These are phyloP conservation scores for Erysiphe pulchra DNA, from an alignment of 2,329 filamentous ascomycete species.

Conservation along the genomic window DNA sequence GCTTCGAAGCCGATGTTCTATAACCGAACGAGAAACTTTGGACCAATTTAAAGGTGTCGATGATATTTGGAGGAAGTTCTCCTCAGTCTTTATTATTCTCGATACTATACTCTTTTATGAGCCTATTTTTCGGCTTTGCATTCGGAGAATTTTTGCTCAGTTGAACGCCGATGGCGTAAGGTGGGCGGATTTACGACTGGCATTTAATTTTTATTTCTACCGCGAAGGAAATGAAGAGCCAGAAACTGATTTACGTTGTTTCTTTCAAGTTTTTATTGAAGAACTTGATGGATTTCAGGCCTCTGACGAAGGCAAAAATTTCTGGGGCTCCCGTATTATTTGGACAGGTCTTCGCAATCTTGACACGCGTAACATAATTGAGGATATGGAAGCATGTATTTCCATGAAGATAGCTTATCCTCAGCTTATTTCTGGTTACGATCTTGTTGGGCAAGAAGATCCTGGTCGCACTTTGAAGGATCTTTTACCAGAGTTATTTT, in stretches of 20 bases:
- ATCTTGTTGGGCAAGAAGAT: conserved; percentile 76
- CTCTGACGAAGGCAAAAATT: conserved; percentile 41
- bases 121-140: conserved; percentile 57
- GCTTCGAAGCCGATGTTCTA: conserved; percentile 46
- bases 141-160: conserved; percentile 43
- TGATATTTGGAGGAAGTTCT: conserved; percentile 66
- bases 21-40: conserved; percentile 46
- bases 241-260: conserved; percentile 39
- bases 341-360: conserved; percentile 51
- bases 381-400: conserved; percentile 75
- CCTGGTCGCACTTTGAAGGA: conserved; percentile 49
- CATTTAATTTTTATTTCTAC: conserved; percentile 47
- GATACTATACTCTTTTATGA: conserved; percentile 66
- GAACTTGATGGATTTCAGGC: conserved; percentile 53
- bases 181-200: conserved; percentile 62
- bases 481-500: conserved; percentile 64
- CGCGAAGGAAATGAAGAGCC: conserved; percentile 34
- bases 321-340: conserved; percentile 69
- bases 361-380: conserved; percentile 37
- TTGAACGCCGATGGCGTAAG: conserved; percentile 59
- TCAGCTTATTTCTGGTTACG: conserved; percentile 61
- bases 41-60: conserved; percentile 64
- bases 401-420: conserved; percentile 56
- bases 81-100: conserved; percentile 45
- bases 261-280: conserved; percentile 50